A percentile compares a stretch with the other conserved stretches of the same genome.
These are phyloP conservation scores for Arctium lappa DNA, from an alignment of 129 eudicot genomes.

Conservation along the genomic window DNA sequence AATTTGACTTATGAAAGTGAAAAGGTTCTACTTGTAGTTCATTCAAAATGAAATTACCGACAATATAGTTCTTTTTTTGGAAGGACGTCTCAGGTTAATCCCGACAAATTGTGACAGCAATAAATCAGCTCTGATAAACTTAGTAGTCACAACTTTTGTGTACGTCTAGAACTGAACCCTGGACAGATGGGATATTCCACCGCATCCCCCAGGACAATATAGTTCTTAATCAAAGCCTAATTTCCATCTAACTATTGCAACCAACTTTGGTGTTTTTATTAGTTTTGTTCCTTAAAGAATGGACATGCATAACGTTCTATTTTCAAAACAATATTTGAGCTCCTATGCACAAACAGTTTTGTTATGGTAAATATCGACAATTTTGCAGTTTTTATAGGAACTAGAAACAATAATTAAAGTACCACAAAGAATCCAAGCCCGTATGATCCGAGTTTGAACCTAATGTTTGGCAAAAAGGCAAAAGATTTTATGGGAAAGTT, in stretches of 20 bases:
- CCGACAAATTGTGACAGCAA: too few species aligned
- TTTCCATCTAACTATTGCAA: not conserved
- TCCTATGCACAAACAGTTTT: not conserved
- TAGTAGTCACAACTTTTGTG: too few species aligned
- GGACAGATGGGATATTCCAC: too few species aligned
- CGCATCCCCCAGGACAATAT: not conserved
- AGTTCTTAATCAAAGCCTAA: not conserved
- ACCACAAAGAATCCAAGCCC: not conserved
- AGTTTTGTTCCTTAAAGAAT: not conserved
- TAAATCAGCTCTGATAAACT: too few species aligned
- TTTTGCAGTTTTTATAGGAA: not conserved
- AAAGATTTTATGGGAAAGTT: conserved; percentile 12
- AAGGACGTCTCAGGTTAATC: too few species aligned
- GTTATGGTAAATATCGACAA: not conserved
- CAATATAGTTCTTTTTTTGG: not conserved
- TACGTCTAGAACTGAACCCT: too few species aligned
- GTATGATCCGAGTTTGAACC: not conserved
- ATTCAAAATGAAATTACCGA: not conserved
- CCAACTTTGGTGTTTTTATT: not conserved
- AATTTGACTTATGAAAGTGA: not conserved
- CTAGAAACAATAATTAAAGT: not conserved
- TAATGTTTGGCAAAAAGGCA: conserved; percentile 18
- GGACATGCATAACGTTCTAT: not conserved
- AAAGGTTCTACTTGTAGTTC: not conserved
- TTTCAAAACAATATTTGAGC: not conserved